Conservation (phyloP, 2,329 filamentous ascomycete genomes). For the Alternaria sp. region DNA sequence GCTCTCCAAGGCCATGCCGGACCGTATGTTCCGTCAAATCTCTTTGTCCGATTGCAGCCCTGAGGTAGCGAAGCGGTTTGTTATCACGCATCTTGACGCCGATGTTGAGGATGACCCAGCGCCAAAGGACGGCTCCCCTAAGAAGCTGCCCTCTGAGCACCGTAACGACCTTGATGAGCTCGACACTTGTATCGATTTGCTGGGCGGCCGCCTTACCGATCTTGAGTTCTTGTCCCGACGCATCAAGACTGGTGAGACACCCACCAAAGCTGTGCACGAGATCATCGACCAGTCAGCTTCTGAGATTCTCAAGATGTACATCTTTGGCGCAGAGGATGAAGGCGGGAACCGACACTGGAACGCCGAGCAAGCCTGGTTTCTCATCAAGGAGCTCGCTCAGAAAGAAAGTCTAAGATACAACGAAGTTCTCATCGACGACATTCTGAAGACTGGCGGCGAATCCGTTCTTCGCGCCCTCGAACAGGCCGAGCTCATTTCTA, state of each 20-base stretch:
- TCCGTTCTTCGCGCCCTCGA: constrained; percentile 80
- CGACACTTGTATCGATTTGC: constrained; percentile 79
- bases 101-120: constrained; percentile 54
- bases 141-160: constrained; percentile 57
- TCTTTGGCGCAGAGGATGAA: constrained; percentile 68
- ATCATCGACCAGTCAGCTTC: constrained; percentile 90
- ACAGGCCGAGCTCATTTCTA: constrained; percentile 84
- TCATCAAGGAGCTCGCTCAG: constrained; percentile 81
- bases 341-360: constrained; percentile 72
- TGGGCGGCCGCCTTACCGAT: constrained; percentile 94
- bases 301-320: constrained; percentile 93
- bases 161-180: constrained; percentile 73
- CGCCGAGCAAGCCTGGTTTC: constrained; percentile 85
- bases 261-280: constrained; percentile 80
- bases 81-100: constrained; percentile 79
- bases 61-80: constrained; percentile 86
- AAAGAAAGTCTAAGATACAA: constrained; percentile 80
- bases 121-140: constrained; percentile 49
- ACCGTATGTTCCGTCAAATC: constrained; percentile 88
- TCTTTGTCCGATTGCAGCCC: constrained; percentile 84
- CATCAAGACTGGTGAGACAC: constrained; percentile 86
- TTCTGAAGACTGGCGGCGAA: constrained; percentile 78
- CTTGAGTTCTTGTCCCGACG: constrained; percentile 92
- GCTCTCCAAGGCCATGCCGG: constrained; percentile 84
- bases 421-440: constrained; percentile 78